A percentile compares a stretch with the other conserved stretches of the same genome.
Evolutionary conservation across 495 filamentous ascomycete species (phyloP).

Genomic region (Platismatia glauca): DNA sequence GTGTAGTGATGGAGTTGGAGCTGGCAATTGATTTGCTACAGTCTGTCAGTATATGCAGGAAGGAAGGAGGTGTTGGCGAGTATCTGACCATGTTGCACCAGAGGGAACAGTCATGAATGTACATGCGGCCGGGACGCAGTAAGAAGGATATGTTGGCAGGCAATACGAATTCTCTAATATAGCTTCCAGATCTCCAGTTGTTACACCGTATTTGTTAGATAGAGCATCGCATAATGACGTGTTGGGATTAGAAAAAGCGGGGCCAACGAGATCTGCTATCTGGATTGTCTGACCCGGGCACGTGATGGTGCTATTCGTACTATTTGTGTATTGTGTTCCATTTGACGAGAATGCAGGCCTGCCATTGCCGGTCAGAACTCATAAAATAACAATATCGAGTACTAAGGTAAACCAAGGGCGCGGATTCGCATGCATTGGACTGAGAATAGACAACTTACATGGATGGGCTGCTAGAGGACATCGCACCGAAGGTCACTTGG

Average conservation of each 20-base stretch:
- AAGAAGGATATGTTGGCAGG: not conserved
- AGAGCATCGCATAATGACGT: slow-evolving; percentile 15
- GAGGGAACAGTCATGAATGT: not conserved
- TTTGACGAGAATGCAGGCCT: not conserved
- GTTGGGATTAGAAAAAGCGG: slow-evolving; percentile 4
- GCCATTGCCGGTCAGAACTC: no score
- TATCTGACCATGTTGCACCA: not conserved
- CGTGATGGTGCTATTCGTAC: not conserved
- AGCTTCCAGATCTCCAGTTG: slow-evolving; percentile 22
- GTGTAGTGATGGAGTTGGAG: slow-evolving; percentile 13
- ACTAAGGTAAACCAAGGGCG: not conserved
- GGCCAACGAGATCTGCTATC: not conserved
- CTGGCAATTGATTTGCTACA: slow-evolving; percentile 10
- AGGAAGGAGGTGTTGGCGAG: no score
- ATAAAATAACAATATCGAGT: no score
- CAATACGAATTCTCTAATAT: slow-evolving; percentile 17
- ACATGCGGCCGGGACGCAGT: slow-evolving; percentile 17
- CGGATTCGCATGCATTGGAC: not conserved
- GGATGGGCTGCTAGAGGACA: not conserved
- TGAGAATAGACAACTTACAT: not conserved
- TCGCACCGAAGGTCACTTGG: not conserved
- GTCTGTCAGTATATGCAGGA: not conserved
- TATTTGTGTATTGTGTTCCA: not conserved
- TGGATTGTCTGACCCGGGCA: not conserved
- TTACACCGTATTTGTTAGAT: slow-evolving; percentile 27